A percentile compares a stretch with the other conserved stretches of the same genome.
These are phyloP conservation scores for Grigorovia yakushimaensis DNA, from an alignment of 805 yeast genomes.

Conservation along the genomic window DNA sequence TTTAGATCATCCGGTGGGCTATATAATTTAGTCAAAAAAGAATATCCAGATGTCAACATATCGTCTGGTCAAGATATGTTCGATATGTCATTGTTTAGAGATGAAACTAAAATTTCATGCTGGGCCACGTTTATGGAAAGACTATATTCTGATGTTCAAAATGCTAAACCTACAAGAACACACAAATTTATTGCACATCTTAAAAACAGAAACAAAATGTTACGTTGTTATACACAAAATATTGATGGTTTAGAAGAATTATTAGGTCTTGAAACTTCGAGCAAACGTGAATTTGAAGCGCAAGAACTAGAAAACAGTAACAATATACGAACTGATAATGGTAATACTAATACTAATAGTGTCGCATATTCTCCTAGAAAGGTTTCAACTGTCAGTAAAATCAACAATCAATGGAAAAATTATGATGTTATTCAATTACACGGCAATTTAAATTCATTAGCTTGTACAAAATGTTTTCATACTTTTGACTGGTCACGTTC, in stretches of 20 bases:
- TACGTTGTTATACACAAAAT: conserved; percentile 89
- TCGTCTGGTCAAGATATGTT: conserved; percentile 85
- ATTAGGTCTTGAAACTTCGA: conserved; percentile 54
- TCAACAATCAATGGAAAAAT: conserved; percentile 42
- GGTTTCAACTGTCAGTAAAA: conserved; percentile 4
- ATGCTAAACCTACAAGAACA: conserved; percentile 74
- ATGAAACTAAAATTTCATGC: conserved; percentile 51
- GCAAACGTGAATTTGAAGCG: conserved; percentile 16
- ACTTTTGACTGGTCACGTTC: conserved; percentile 53
- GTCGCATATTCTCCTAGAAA: not conserved
- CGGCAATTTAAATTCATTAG: conserved; percentile 70
- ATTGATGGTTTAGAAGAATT: conserved; percentile 78
- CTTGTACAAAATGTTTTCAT: conserved; percentile 64
- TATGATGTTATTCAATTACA: conserved; percentile 81
- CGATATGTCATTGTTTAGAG: conserved; percentile 73
- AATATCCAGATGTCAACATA: conserved; percentile 43
- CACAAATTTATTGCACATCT: conserved; percentile 60
- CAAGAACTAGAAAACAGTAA: not conserved
- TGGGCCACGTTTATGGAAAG: conserved; percentile 87
- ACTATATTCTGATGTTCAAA: conserved; percentile 50
- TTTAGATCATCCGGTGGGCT: conserved; percentile 79
- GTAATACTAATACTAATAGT: not conserved
- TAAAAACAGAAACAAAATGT: conserved; percentile 52
- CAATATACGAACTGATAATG: not conserved
- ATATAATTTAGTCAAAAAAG: conserved; percentile 59